phyloP scores from a whole-genome alignment of 345 rosid species.

The Atalantia buxifolia region DNA sequence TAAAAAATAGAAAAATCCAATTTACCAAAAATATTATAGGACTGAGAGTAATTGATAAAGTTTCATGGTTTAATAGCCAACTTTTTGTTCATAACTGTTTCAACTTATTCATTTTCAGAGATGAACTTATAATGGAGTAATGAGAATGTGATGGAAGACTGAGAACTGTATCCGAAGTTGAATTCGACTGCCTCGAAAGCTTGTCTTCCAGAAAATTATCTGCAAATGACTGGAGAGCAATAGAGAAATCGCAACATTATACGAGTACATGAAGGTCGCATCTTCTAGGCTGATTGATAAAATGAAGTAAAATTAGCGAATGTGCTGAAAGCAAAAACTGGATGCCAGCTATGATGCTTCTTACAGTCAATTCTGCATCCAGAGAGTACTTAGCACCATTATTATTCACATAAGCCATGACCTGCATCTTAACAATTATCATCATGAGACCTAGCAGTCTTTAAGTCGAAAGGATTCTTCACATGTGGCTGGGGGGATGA shows the following conservation, averaged over 20 bases:
- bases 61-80: neutral
- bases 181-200: neutral
- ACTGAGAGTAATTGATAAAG: neutral
- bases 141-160: neutral
- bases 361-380: constrained; percentile 6
- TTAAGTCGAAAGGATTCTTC: neutral
- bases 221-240: neutral
- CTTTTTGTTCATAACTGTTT: neutral
- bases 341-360: neutral
- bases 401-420: neutral
- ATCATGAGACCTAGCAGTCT: neutral
- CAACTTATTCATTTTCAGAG: neutral
- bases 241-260: neutral
- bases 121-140: neutral
- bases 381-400: too few relatives aligned
- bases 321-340: neutral
- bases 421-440: neutral
- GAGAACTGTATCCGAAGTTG: neutral
- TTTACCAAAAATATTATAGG: neutral
- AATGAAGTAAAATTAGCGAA: neutral
- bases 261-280: neutral
- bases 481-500: too few relatives aligned
- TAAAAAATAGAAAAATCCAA: neutral
- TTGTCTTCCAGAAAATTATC: neutral
- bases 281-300: neutral